A percentile compares a stretch with the other conserved stretches of the same genome.
These are phyloP conservation scores for Peronospora belbahrii DNA, from an alignment of 352 stramenopile genomes.

Conservation along the genomic window DNA sequence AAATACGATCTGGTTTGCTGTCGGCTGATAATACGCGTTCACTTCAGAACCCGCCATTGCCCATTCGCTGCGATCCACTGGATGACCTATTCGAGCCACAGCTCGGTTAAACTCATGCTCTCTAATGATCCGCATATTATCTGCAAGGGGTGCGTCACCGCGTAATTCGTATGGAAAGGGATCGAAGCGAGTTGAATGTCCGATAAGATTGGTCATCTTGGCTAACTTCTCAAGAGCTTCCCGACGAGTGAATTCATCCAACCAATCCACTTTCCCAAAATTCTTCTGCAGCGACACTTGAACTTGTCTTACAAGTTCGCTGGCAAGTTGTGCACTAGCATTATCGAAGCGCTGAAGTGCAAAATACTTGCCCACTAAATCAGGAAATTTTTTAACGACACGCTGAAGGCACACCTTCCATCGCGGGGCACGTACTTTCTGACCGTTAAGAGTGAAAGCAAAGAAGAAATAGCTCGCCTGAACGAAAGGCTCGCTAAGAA, in stretches of 20 bases:
- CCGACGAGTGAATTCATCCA: conserved; percentile 74
- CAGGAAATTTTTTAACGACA: conserved; percentile 41
- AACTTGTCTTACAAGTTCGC: conserved; percentile 82
- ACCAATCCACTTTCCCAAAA: conserved; percentile 82
- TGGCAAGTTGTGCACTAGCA: conserved; percentile 64
- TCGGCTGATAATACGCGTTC: conserved; percentile 84
- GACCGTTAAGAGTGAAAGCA: conserved; percentile 60
- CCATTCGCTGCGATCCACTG: conserved; percentile 69
- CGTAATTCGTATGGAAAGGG: conserved; percentile 54
- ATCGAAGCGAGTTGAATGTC: conserved; percentile 36
- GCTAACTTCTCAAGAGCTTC: conserved; percentile 85
- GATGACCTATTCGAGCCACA: conserved; percentile 28
- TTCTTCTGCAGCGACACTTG: conserved; percentile 68
- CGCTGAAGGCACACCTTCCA: conserved; percentile 85
- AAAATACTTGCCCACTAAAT: conserved; percentile 87
- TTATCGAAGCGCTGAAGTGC: conserved; percentile 86
- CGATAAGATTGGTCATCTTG: conserved; percentile 67
- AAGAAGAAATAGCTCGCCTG: conserved; percentile 89
- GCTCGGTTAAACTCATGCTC: conserved; percentile 38
- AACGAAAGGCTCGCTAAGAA: conserved; percentile 70
- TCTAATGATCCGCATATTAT: conserved; percentile 45
- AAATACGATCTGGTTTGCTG: conserved; percentile 91
- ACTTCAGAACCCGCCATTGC: conserved; percentile 89
- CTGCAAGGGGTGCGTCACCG: conserved; percentile 25
- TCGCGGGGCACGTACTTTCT: conserved; percentile 76